Percentiles rank a stretch among this genome's conserved stretches.
Conservation (phyloP, 2,329 filamentous ascomycete genomes). For the Neurospora sp. region DNA sequence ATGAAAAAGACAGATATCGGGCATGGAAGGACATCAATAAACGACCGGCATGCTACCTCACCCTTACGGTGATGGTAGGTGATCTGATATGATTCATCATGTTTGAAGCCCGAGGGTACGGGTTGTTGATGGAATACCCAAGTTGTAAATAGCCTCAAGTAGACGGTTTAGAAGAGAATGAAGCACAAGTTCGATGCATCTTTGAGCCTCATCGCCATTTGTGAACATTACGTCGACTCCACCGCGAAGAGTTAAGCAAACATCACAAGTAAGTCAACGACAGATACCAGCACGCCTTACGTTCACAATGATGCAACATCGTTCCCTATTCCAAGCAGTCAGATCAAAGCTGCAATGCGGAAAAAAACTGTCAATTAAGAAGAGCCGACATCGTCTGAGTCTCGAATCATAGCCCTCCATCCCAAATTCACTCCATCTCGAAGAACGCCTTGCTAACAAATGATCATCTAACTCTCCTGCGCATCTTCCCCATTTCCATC, state of each 20-base stretch:
- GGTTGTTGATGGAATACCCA: not conserved
- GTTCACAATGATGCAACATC: slow-evolving; percentile 1
- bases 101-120: not conserved
- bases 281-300: not conserved
- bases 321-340: slow-evolving; percentile 7
- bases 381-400: slow-evolving; percentile 10
- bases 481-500: too few relatives aligned
- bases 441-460: not conserved
- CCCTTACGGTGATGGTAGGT: not conserved
- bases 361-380: slow-evolving; percentile 2
- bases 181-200: not conserved
- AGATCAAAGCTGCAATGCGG: slow-evolving; percentile 1
- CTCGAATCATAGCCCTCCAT: not conserved
- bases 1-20: too few relatives aligned
- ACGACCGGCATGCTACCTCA: not conserved
- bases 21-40: not conserved
- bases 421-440: not conserved
- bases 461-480: not conserved
- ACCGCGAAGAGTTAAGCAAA: not conserved
- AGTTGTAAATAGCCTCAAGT: not conserved
- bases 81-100: not conserved
- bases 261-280: not conserved
- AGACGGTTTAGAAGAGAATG: not conserved
- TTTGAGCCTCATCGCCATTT: not conserved
- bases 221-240: not conserved